Conservation (phyloP, 1,284 basidiomycete species). For the Leccinum angustisporum region DNA sequence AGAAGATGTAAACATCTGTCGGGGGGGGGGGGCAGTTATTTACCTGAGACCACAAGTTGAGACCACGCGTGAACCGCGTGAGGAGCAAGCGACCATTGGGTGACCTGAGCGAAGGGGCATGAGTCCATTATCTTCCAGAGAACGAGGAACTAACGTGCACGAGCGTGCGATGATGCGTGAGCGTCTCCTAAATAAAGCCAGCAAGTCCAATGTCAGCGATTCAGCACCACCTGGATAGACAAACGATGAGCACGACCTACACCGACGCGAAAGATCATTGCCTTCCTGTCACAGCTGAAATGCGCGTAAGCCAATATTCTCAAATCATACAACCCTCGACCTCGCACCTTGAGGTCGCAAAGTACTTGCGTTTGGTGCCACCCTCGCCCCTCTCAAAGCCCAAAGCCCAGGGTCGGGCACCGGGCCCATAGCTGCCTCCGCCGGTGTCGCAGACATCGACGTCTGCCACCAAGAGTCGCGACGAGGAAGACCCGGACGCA, state of each 20-base stretch:
- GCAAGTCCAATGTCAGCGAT: too few species aligned
- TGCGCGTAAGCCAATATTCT: too few species aligned
- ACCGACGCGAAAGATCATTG: too few species aligned
- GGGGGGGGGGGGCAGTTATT: constrained; percentile 14
- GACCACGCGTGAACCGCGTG: constrained; percentile 64
- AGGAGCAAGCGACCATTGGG: constrained; percentile 61
- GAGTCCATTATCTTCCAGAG: neutral
- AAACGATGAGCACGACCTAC: too few species aligned
- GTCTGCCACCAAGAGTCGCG: constrained; percentile 33
- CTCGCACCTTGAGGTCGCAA: constrained; percentile 37
- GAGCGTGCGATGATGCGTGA: constrained; percentile 62
- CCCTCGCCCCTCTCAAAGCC: constrained; percentile 48
- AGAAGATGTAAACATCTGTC: neutral
- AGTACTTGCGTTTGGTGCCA: constrained; percentile 43
- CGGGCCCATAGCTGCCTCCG: constrained; percentile 33
- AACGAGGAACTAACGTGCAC: constrained; percentile 47
- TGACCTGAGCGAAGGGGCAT: constrained; percentile 42
- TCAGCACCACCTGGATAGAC: too few species aligned
- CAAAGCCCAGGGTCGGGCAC: constrained; percentile 38
- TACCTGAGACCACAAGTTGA: constrained; percentile 77
- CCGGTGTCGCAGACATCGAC: constrained; percentile 19
- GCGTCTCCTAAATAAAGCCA: constrained; percentile 40
- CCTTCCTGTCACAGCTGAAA: too few species aligned
- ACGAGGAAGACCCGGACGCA: constrained; percentile 27
- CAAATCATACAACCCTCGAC: too few species aligned